Percentiles rank a stretch among this genome's conserved stretches.
These are phyloP conservation scores for Biscogniauxia sp. DNA, from an alignment of 2,329 filamentous ascomycete genomes.

Conservation along the genomic window DNA sequence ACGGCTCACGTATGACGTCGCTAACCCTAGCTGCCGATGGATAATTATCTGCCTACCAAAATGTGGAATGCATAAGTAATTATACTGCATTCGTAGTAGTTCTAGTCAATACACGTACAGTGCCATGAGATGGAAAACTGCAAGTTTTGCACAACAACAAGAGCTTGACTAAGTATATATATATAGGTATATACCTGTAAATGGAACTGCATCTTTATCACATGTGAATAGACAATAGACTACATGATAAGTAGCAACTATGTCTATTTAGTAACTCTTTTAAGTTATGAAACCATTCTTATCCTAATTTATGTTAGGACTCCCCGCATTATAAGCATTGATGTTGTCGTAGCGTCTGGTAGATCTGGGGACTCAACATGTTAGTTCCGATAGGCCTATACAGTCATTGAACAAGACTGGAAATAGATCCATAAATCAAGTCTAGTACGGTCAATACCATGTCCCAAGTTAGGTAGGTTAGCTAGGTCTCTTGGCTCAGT, in stretches of 20 bases:
- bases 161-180: too few relatives aligned
- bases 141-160: too few relatives aligned
- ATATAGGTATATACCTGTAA: too few relatives aligned
- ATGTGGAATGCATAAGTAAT: too few relatives aligned
- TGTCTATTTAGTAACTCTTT: neutral
- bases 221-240: too few relatives aligned
- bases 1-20: neutral
- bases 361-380: neutral
- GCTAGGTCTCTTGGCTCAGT: neutral
- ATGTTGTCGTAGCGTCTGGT: neutral
- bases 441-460: neutral
- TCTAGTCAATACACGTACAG: too few relatives aligned
- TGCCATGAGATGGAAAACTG: too few relatives aligned
- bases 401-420: neutral
- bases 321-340: neutral
- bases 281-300: too few relatives aligned
- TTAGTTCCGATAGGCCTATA: neutral
- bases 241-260: too few relatives aligned
- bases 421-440: neutral
- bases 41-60: too few relatives aligned
- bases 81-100: too few relatives aligned
- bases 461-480: neutral
- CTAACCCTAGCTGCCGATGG: neutral
- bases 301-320: neutral
- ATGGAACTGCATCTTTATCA: too few relatives aligned